Conservation (phyloP, 1,284 basidiomycete species). For the Amylostereum areolatum region DNA sequence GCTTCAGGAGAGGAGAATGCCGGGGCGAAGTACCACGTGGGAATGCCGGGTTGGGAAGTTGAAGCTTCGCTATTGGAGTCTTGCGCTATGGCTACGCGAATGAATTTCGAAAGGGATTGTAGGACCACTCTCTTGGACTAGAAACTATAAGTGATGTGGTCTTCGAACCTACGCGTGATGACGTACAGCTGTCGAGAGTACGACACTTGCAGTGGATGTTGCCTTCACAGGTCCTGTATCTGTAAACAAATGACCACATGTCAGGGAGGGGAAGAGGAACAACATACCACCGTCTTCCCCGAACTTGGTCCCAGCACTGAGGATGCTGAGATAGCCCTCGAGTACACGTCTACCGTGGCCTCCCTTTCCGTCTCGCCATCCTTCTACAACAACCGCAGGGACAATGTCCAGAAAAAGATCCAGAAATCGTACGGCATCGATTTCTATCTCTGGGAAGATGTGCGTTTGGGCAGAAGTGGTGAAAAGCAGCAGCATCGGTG, state of each 20-base stretch:
- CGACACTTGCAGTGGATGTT: conserved; percentile 58
- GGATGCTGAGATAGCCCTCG: conserved; percentile 70
- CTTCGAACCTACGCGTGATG: conserved; percentile 1
- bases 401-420: conserved; percentile 73
- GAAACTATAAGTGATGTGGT: conserved; percentile 4
- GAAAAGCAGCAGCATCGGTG: conserved; percentile 74
- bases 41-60: conserved; percentile 14
- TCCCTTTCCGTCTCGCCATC: conserved; percentile 51
- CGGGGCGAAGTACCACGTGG: conserved; percentile 47
- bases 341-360: conserved; percentile 59
- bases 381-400: conserved; percentile 61
- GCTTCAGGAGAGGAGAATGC: conserved; percentile 43
- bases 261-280: background rate
- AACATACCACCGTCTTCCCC: conserved; percentile 47
- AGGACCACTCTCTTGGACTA: conserved; percentile 62
- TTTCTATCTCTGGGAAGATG: conserved; percentile 90
- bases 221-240: conserved; percentile 38
- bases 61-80: conserved; percentile 3
- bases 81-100: conserved; percentile 35
- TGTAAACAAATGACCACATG: conserved; percentile 1
- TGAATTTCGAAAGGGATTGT: conserved; percentile 55
- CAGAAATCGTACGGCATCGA: conserved; percentile 85
- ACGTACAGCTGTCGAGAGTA: conserved; percentile 58
- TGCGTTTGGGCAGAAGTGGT: conserved; percentile 89
- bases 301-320: conserved; percentile 60